phyloP scores from a whole-genome alignment of 371 early-diverging fungal genomes.

The Lichtheimia corymbifera region DNA sequence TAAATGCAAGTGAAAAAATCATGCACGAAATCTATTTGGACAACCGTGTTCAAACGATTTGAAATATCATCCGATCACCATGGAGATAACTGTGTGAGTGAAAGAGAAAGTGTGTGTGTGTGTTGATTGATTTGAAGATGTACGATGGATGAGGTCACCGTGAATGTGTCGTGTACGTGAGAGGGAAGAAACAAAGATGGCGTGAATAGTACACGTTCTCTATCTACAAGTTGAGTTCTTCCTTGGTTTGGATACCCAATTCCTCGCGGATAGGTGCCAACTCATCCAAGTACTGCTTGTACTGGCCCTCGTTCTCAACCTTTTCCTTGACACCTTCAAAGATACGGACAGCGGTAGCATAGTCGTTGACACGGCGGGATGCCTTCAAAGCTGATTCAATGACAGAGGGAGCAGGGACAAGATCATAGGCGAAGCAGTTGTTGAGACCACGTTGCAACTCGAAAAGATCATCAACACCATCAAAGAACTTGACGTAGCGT shows the following conservation, averaged over 20 bases:
- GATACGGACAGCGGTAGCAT: constrained; percentile 89
- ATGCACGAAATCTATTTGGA: no score
- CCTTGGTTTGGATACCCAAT: constrained; percentile 85
- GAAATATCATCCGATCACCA: no score
- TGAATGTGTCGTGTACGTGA: no score
- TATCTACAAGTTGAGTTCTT: constrained; percentile 75
- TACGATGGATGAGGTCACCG: no score
- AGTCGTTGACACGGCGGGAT: constrained; percentile 90
- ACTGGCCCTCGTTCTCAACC: constrained; percentile 82
- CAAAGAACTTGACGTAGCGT: constrained; percentile 87
- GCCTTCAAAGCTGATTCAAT: constrained; percentile 89
- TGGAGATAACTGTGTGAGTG: no score
- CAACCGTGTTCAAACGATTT: no score
- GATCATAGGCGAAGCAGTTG: constrained; percentile 95
- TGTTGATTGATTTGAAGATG: no score
- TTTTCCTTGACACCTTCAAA: constrained; percentile 93
- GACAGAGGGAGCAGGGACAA: constrained; percentile 88
- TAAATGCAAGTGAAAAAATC: no score
- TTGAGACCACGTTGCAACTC: constrained; percentile 97
- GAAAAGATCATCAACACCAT: constrained; percentile 90
- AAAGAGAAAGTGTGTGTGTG: no score
- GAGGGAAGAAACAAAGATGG: no score
- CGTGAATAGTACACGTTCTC: no score
- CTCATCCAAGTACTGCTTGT: constrained; percentile 85
- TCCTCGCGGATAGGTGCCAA: constrained; percentile 85